These are phyloP conservation scores for Toxicodendron radicans DNA, from an alignment of 345 rosid species.

Conservation along the genomic window DNA sequence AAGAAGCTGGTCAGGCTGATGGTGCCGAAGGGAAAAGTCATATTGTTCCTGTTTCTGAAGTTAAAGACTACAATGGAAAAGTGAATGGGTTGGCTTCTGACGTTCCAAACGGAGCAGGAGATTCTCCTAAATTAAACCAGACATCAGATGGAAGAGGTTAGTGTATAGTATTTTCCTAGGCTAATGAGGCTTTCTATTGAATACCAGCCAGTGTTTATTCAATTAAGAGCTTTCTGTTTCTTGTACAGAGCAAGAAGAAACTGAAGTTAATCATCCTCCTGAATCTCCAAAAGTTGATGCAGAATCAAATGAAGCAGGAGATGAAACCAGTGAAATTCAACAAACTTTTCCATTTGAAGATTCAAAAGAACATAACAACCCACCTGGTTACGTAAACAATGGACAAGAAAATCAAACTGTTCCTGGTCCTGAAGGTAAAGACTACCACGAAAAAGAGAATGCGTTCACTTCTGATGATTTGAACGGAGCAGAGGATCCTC, in stretches of 20 bases:
- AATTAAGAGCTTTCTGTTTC: background rate
- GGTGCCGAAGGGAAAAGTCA: constrained; percentile 25
- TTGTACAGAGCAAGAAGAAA: constrained; percentile 26
- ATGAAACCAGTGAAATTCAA: constrained; percentile 14
- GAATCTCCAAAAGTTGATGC: constrained; percentile 17
- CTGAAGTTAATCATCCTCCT: constrained; percentile 21
- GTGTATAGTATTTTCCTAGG: background rate
- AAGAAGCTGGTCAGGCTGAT: constrained; percentile 21
- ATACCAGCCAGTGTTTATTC: background rate
- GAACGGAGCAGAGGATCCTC: constrained; percentile 7
- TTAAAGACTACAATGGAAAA: constrained; percentile 15
- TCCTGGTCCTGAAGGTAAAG: constrained; percentile 15
- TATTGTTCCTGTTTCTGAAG: constrained; percentile 17
- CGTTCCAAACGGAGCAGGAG: constrained; percentile 15
- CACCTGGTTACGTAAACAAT: constrained; percentile 13
- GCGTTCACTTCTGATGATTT: constrained; percentile 7
- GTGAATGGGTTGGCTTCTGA: constrained; percentile 12
- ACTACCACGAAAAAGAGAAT: constrained; percentile 20
- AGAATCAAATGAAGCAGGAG: constrained; percentile 19
- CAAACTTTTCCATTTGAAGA: constrained; percentile 7
- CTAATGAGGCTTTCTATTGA: no score
- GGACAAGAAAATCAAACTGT: constrained; percentile 21
- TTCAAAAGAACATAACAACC: constrained; percentile 18
- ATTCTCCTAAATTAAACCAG: constrained; percentile 5
- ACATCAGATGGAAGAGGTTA: constrained; percentile 17